Evolutionary conservation across 78 protist species (phyloP).

Genomic region (Dictyostelium capitatum): DNA sequence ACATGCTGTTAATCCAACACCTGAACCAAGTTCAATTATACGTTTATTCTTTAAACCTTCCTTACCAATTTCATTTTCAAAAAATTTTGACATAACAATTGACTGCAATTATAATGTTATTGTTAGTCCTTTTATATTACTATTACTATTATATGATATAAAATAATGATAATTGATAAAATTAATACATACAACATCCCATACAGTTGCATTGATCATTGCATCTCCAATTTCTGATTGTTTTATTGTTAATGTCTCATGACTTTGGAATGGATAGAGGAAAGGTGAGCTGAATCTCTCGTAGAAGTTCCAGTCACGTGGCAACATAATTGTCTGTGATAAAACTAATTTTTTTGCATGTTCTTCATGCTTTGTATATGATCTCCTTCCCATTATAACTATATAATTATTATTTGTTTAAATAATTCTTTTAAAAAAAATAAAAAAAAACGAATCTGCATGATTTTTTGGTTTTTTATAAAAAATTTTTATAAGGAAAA

Average conservation of each 20-base stretch:
- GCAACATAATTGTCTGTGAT: neutral
- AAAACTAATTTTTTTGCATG: conserved; percentile 8
- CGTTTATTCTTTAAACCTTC: conserved; percentile 40
- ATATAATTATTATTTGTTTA: no score
- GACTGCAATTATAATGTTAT: no score
- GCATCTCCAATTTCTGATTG: conserved; percentile 34
- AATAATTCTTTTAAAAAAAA: neutral
- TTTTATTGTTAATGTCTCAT: conserved; percentile 11
- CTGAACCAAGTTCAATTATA: conserved; percentile 52
- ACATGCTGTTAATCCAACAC: conserved; percentile 62
- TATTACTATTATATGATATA: neutral
- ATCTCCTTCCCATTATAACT: conserved; percentile 52
- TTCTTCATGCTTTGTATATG: neutral
- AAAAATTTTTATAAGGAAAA: no score
- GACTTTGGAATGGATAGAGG: conserved; percentile 12
- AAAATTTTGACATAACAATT: conserved; percentile 58
- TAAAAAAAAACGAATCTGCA: no score
- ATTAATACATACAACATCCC: conserved; percentile 66
- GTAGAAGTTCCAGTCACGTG: conserved; percentile 45
- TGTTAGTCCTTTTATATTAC: neutral
- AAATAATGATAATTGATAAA: no score
- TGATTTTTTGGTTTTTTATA: neutral
- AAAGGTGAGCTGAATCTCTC: conserved; percentile 42
- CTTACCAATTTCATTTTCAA: conserved; percentile 46
- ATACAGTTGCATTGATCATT: conserved; percentile 23